Evolutionary conservation across 805 yeast genomes (phyloP), one percentile per base, ranked within the genome.

Genomic region (Ogataea nakhonphanomensis): DNA sequence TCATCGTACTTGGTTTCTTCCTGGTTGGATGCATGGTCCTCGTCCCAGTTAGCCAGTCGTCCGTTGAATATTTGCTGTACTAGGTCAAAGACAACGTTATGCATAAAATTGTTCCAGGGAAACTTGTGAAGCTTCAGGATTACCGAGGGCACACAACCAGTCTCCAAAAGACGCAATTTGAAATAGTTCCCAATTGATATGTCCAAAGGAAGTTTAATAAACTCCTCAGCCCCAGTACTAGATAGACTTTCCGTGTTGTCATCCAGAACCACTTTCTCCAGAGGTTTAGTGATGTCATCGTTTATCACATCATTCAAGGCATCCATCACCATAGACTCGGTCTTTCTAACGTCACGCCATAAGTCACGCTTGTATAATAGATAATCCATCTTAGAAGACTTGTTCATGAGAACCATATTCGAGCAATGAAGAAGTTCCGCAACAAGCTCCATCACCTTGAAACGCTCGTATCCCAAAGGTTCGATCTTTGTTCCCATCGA

Each of bases 81-180:
- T 44, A 93, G 74, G 64, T 93, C 99, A 68, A 91, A 93, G 8
- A 91, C 93, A 34, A 93, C 99, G 58, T 91, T 93, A 62, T 93
- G 99, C 73, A 91, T 76, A 56, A 93, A 93, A 58, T 93, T 93
- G 61, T 93, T 93, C 98, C 98, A 93, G 7, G 98, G 96, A 62
- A 81, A 88, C 47, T 74, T 68, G 51, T 88, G 77, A 52, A 93
- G 79, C 68, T 84, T 79, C 21, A 72, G 59, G 5, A 89, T 69
- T 5, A 89, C 78, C 20, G 74, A 70, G 10, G 78, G 68, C 24
- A 90, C 69, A 39, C 88, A 76, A 24, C 72, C 70, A 51, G 79
- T 79, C 54, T 89, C 95, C 37, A 82, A 72, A 12, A 93, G 66
- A 45, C 84, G 79, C 28, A 84, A 79, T 62, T 93, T 93, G 60